These are phyloP conservation scores for Solanum lycopersicoides DNA, from an alignment of 257 asterid genomes.

Conservation along the genomic window DNA sequence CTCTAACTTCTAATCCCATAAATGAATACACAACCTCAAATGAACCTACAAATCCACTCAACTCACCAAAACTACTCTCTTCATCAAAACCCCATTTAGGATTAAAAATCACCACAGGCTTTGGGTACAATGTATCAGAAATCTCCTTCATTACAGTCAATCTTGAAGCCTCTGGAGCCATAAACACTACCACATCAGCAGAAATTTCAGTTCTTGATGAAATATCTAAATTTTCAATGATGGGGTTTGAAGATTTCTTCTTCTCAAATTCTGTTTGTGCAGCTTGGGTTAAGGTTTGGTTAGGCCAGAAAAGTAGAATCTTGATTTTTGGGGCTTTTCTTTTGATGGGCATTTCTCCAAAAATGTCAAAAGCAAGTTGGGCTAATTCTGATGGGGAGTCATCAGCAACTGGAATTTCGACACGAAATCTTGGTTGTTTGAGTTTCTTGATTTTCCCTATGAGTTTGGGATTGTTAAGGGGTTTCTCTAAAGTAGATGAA, in stretches of 20 bases:
- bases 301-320: constrained; percentile 58
- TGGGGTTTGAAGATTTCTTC: constrained; percentile 23
- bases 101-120: constrained; percentile 71
- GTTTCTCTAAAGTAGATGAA: constrained; percentile 56
- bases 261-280: constrained; percentile 40
- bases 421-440: constrained; percentile 76
- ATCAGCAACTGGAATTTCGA: constrained; percentile 70
- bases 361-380: constrained; percentile 57
- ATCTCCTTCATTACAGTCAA: constrained; percentile 37
- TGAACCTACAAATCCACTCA: constrained; percentile 54
- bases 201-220: constrained; percentile 30
- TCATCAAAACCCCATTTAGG: constrained; percentile 80
- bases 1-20: constrained; percentile 82
- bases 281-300: constrained; percentile 25
- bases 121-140: constrained; percentile 45
- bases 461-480: constrained; percentile 73
- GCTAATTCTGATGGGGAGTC: constrained; percentile 59
- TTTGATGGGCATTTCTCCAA: constrained; percentile 50
- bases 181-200: constrained; percentile 55
- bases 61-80: constrained; percentile 43
- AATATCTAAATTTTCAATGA: constrained; percentile 36
- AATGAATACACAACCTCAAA: constrained; percentile 81
- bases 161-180: constrained; percentile 49
- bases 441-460: constrained; percentile 68
- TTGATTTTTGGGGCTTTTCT: constrained; percentile 45